Base-by-base conservation (phyloP, 208 protist genomes). In the Acanthamoeba royreba region DNA sequence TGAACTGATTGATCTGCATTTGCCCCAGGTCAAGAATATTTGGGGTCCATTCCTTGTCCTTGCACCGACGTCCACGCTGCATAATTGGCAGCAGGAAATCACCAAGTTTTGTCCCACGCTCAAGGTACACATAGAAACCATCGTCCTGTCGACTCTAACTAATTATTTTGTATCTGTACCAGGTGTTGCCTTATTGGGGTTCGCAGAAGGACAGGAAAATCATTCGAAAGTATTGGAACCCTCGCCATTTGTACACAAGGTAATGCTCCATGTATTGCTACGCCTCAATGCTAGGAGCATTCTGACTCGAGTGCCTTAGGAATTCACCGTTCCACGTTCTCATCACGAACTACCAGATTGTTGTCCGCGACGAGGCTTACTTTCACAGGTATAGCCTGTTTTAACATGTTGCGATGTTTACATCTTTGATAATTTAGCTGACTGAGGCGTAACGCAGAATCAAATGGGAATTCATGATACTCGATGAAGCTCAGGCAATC, bases 391-490 rank as follows among this genome's bases (percentile, higher is more conserved):
- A 35, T 31, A 0, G 5, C n/a, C 13, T n/a, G 74, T 5, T n/a
- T 8, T n/a, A n/a, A n/a, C n/a, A n/a, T n/a, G n/a, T n/a, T n/a
- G n/a, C n/a, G n/a, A n/a, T n/a, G n/a, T n/a, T n/a, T n/a, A n/a
- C n/a, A n/a, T n/a, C n/a, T n/a, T n/a, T n/a, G n/a, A n/a, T n/a
- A n/a, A n/a, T n/a, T n/a, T n/a, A n/a, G n/a, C n/a, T n/a, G n/a
- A n/a, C n/a, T n/a, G n/a, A n/a, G n/a, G n/a, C n/a, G n/a, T n/a
- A n/a, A n/a, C n/a, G n/a, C 61, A 72, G 96, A 11, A 69, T 97
- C n/a, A 94, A 94, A 42, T 97, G 96, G 95, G 94, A 98, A 94
- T 98, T 98, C 77, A 98, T 98, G 97, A 86, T 98, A 28, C 81
- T 98, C 7, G 97, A 98, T 90, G 97, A 98, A 89, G 97, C 97